A percentile compares a stretch with the other conserved stretches of the same genome.
Conservation (phyloP, 106 monocot species). For the Allium fistulosum region DNA sequence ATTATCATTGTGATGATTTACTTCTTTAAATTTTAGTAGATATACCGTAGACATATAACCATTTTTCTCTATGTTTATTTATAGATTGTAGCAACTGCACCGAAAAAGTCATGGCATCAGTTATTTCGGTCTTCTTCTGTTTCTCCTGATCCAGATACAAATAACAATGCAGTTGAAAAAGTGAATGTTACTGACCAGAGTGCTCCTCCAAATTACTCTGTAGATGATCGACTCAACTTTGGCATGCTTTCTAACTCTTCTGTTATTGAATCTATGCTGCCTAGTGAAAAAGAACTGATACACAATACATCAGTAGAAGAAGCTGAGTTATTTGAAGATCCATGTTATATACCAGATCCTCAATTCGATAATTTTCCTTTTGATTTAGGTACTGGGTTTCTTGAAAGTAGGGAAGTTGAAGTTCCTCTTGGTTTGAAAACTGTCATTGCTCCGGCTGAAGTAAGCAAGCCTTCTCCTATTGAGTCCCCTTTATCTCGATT, state of each 20-base stretch:
- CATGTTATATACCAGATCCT: slow-evolving; percentile 74
- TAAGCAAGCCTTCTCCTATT: slow-evolving; percentile 71
- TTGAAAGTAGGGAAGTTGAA: slow-evolving; percentile 20
- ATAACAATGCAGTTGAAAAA: slow-evolving; percentile 3
- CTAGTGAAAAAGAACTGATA: slow-evolving; percentile 24
- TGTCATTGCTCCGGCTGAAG: slow-evolving; percentile 20
- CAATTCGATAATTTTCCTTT: slow-evolving; percentile 57
- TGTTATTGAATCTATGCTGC: slow-evolving; percentile 13
- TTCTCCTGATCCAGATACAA: slow-evolving; percentile 45
- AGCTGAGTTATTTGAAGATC: slow-evolving; percentile 73
- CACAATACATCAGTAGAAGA: slow-evolving; percentile 40
- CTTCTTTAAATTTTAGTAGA: background rate
- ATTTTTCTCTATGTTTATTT: background rate
- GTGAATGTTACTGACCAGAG: slow-evolving; percentile 28
- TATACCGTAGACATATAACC: background rate
- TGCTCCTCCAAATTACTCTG: slow-evolving; percentile 12
- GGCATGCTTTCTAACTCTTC: slow-evolving; percentile 1
- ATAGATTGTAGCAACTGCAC: slow-evolving; percentile 6
- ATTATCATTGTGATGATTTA: background rate
- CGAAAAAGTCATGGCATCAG: slow-evolving; percentile 89
- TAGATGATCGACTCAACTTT: slow-evolving; percentile 25
- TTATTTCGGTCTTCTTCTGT: slow-evolving; percentile 68
- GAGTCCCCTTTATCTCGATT: slow-evolving; percentile 60
- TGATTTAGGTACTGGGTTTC: slow-evolving; percentile 48
- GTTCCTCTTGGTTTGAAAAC: slow-evolving; percentile 24